Percentiles rank a stretch among this genome's conserved stretches.
These are phyloP conservation scores for Ulmus americana DNA, from an alignment of 331 rosid genomes.

Conservation along the genomic window DNA sequence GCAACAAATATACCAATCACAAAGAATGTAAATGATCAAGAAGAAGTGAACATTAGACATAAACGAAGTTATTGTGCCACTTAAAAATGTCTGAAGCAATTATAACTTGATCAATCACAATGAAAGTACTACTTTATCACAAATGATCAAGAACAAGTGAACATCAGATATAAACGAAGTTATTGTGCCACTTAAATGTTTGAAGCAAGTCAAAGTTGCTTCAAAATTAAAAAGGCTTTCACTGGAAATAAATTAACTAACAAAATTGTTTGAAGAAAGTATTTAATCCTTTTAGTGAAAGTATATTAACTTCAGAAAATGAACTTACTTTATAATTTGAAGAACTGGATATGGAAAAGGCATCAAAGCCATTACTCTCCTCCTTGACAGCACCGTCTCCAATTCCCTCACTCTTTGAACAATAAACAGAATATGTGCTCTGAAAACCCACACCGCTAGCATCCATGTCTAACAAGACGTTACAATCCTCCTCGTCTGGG, in stretches of 20 bases:
- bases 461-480: constrained; percentile 23
- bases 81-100: background rate
- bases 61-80: background rate
- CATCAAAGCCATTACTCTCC: constrained; percentile 19
- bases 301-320: background rate
- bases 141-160: background rate
- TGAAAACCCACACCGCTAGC: constrained; percentile 14
- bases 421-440: constrained; percentile 8
- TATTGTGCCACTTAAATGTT: background rate
- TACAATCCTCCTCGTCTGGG: constrained; percentile 16
- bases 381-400: constrained; percentile 30
- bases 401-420: background rate
- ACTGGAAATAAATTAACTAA: background rate
- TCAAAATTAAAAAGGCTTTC: background rate
- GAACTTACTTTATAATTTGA: constrained; percentile 36
- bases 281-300: background rate
- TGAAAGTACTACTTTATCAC: constrained; percentile 8
- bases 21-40: background rate
- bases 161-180: background rate
- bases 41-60: background rate
- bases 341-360: constrained; percentile 15
- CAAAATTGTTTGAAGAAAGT: too few relatives aligned
- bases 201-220: background rate
- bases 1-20: constrained; percentile 18
- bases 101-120: background rate